Evolutionary conservation across 1,139 yeast species (phyloP).

Genomic region (Candida gigantensis): DNA sequence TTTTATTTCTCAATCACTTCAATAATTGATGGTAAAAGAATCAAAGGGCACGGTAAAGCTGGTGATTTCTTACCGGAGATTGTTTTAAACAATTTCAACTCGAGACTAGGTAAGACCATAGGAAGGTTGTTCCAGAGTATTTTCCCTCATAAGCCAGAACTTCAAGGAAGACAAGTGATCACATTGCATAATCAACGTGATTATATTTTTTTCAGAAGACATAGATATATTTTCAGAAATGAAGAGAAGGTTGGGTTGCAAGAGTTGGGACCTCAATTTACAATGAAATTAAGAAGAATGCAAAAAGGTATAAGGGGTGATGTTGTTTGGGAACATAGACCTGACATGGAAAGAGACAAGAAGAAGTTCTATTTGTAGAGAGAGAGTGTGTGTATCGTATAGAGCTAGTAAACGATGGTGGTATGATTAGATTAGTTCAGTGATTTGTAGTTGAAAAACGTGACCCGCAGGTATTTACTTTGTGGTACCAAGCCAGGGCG

Average conservation of each 20-base stretch:
- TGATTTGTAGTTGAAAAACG: too few species aligned
- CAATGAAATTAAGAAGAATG: constrained; percentile 80
- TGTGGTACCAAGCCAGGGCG: too few species aligned
- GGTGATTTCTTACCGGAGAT: constrained; percentile 92
- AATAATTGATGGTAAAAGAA: constrained; percentile 69
- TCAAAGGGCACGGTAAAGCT: constrained; percentile 86
- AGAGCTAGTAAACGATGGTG: background rate
- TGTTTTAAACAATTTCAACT: constrained; percentile 85
- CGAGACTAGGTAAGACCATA: constrained; percentile 89
- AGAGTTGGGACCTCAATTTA: constrained; percentile 95
- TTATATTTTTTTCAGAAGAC: constrained; percentile 91
- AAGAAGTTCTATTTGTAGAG: constrained; percentile 75
- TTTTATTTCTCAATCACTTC: constrained; percentile 89
- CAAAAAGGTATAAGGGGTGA: constrained; percentile 93
- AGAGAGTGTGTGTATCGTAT: background rate
- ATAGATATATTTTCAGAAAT: constrained; percentile 83
- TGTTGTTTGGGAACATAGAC: constrained; percentile 92
- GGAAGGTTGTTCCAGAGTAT: constrained; percentile 89
- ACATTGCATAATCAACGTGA: constrained; percentile 96
- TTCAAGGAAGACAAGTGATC: constrained; percentile 92
- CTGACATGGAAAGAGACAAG: constrained; percentile 96
- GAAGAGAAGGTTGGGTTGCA: constrained; percentile 93
- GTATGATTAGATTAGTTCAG: too few species aligned
- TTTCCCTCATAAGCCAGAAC: constrained; percentile 90
- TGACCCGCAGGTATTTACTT: too few species aligned